These are phyloP conservation scores for Cryphonectria parasitica DNA, from an alignment of 2,329 filamentous ascomycete genomes.

Conservation along the genomic window DNA sequence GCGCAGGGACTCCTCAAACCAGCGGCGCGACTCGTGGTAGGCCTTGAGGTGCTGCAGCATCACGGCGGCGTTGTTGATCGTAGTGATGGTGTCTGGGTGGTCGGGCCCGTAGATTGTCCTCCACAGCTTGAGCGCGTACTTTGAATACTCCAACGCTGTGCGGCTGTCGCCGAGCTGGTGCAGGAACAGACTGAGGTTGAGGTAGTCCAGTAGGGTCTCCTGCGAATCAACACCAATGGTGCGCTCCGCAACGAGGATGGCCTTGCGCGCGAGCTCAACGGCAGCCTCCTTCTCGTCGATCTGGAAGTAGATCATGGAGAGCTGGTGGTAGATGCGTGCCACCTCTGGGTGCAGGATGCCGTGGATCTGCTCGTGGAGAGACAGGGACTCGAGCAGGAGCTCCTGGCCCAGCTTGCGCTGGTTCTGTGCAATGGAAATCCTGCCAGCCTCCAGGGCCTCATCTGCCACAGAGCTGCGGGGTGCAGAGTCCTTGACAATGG, in stretches of 20 bases:
- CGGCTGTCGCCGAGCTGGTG: conserved; percentile 91
- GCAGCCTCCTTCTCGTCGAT: conserved; percentile 97
- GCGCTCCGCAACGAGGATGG: conserved; percentile 92
- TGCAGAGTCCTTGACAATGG: conserved; percentile 90
- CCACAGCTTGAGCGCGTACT: conserved; percentile 93
- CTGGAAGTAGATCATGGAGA: conserved; percentile 96
- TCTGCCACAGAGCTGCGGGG: conserved; percentile 90
- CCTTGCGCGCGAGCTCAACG: conserved; percentile 93
- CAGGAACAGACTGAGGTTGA: conserved; percentile 93
- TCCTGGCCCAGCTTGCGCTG: conserved; percentile 97
- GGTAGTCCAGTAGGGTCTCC: conserved; percentile 92
- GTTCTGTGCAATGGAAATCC: conserved; percentile 92
- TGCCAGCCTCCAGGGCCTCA: conserved; percentile 92
- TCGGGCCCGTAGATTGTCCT: conserved; percentile 93
- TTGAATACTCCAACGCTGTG: conserved; percentile 83
- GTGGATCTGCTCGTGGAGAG: conserved; percentile 97
- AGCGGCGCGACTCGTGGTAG: conserved; percentile 91
- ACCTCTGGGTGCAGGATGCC: conserved; percentile 97
- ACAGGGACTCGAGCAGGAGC: conserved; percentile 91
- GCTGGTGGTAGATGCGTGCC: conserved; percentile 88
- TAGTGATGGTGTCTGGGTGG: conserved; percentile 97
- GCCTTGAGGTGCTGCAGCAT: conserved; percentile 97
- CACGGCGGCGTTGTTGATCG: conserved; percentile 96
- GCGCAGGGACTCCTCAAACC: conserved; percentile 91
- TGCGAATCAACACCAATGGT: conserved; percentile 92